These are phyloP conservation scores for Penicillium paneum DNA, from an alignment of 2,329 filamentous ascomycete species.

Conservation along the genomic window DNA sequence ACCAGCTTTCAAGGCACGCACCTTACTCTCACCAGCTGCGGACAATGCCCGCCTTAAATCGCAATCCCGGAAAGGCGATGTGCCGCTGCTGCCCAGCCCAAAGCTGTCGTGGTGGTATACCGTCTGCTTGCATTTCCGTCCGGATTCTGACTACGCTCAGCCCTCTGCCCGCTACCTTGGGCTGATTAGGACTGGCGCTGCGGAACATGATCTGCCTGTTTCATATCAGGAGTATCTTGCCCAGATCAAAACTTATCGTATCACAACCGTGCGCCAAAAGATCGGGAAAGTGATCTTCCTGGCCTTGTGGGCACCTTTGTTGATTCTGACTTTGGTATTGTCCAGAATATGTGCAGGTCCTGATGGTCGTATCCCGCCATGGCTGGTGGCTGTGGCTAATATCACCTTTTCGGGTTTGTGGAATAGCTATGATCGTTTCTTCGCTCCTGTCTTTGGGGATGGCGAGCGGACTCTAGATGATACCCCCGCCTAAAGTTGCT, in stretches of 20 bases:
- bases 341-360: constrained; percentile 55
- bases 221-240: constrained; percentile 74
- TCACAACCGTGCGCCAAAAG: constrained; percentile 64
- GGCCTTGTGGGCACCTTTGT: constrained; percentile 55
- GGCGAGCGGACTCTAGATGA: constrained; percentile 65
- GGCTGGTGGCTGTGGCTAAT: constrained; percentile 57
- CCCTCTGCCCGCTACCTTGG: constrained; percentile 79
- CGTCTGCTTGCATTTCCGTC: constrained; percentile 52
- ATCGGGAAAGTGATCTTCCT: constrained; percentile 65
- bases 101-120: constrained; percentile 14
- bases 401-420: constrained; percentile 59
- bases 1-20: constrained; percentile 74
- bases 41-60: constrained; percentile 25
- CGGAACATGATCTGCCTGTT: constrained; percentile 73
- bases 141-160: constrained; percentile 71
- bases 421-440: constrained; percentile 62
- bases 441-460: constrained; percentile 73
- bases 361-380: constrained; percentile 64
- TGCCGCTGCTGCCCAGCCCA: background rate
- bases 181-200: constrained; percentile 72
- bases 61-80: constrained; percentile 1
- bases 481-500: constrained; percentile 5
- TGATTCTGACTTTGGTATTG: constrained; percentile 54
- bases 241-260: constrained; percentile 65
- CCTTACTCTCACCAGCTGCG: constrained; percentile 66